A percentile compares a stretch with the other conserved stretches of the same genome.
These are phyloP conservation scores for Xylariomycetidae sp. DNA, from an alignment of 2,329 filamentous ascomycete species.

Conservation along the genomic window DNA sequence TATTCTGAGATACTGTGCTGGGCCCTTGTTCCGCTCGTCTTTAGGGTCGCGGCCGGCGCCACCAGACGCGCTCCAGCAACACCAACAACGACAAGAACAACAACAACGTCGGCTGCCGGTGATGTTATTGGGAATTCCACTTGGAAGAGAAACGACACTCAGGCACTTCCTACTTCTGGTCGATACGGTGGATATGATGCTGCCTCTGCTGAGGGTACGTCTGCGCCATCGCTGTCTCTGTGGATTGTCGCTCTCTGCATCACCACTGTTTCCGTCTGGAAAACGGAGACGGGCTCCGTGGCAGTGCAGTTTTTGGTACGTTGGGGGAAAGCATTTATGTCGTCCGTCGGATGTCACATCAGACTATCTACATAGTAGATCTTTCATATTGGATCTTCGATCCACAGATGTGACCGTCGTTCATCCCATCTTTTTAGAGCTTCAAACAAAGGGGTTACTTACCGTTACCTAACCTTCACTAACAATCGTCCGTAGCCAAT, in stretches of 20 bases:
- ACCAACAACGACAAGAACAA: neutral
- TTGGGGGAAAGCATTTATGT: neutral
- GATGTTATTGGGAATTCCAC: too few species aligned
- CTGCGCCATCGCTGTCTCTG: neutral
- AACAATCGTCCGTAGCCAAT: neutral
- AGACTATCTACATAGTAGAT: too few species aligned
- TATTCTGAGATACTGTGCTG: neutral
- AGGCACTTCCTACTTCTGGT: too few species aligned
- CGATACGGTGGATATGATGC: too few species aligned
- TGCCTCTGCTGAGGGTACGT: neutral
- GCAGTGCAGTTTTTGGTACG: neutral
- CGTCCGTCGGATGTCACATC: too few species aligned
- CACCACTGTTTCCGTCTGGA: neutral
- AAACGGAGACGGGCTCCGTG: neutral
- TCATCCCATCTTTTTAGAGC: too few species aligned
- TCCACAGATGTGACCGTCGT: too few species aligned
- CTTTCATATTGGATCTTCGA: too few species aligned
- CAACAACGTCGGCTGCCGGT: too few species aligned
- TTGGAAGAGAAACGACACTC: too few species aligned
- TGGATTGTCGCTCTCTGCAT: neutral
- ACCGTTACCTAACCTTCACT: too few species aligned
- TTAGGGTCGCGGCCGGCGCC: neutral
- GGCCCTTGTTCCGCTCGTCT: neutral
- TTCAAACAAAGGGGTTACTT: neutral
- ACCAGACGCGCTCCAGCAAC: neutral